Base-by-base conservation (phyloP, 495 filamentous ascomycete species). In the Aspergillus mulundensis region DNA sequence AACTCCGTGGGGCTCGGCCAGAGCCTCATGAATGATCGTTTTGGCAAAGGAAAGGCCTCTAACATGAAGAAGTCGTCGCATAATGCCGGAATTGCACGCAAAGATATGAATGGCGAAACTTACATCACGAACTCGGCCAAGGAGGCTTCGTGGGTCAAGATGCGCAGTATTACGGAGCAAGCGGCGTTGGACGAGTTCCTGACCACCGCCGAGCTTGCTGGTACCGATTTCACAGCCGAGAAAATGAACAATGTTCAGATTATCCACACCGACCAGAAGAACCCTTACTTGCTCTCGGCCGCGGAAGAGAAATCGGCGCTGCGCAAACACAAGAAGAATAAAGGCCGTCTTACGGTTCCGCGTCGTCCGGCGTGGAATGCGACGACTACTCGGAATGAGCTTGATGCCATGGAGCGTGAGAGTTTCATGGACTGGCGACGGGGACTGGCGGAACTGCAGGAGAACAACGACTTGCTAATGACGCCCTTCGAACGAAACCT, bases 231-330 rank as follows among this genome's bases (percentile, higher is more conserved):
- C 70, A 96, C 94, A 6, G 95, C 95, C 34, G 94, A 99, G 80
- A 96, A 97, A 78, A 88, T 95, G 82, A 96, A 90, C 71, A 96
- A 93, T 68, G 88, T 97, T 69, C 95, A 96, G 74, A 96, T 99
- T 68, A 97, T 99, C 62, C 93, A 99, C 64, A 84, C 83, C 51
- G 88, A 94, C 67, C 92, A 97, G 75, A 86, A 85, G 70, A 99
- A 99, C 72, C 94, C 95, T 1, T 99, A 91, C 66, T 80, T 99
- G 18, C 81, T 99, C 14, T 90, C 90, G 2, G 83, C 89, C 0
- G 82, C 85, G n/a, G 91, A 97, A 64, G 92, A 99, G 76, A 78
- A 84, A 57, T 80, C 78, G 5, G 80, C 88, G 18, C 68, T 89
- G 24, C 82, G 81, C 60, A 97, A 96, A 72, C 93, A 97, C 47